Percentiles rank a stretch among this genome's conserved stretches.
Conservation (phyloP, 192 early-diverging fungal species). For the Dispira simplex region DNA sequence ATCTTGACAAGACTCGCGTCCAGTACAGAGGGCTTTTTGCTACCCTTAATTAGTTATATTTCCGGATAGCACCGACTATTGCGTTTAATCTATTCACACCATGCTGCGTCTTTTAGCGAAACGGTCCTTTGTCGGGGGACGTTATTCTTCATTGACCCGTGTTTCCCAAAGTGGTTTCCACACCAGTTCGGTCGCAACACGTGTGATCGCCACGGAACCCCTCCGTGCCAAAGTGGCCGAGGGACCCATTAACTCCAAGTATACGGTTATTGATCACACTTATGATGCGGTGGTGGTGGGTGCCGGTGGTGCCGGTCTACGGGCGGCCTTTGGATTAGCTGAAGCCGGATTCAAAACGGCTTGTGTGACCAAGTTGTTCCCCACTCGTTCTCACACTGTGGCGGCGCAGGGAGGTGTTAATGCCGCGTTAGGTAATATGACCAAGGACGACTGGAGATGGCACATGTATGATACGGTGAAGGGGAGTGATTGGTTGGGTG, state of each 20-base stretch:
- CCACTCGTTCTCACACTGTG: conserved; percentile 95
- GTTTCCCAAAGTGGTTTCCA: conserved; percentile 62
- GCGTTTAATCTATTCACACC: no score
- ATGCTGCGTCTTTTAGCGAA: no score
- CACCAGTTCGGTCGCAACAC: conserved; percentile 38
- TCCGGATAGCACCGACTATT: no score
- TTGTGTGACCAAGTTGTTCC: conserved; percentile 97
- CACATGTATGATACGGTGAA: conserved; percentile 99
- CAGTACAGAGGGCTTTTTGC: no score
- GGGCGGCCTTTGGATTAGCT: conserved; percentile 93
- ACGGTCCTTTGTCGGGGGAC: no score
- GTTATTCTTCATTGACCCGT: no score
- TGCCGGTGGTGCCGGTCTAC: conserved; percentile 95
- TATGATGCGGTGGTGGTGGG: conserved; percentile 98
- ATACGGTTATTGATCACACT: conserved; percentile 94
- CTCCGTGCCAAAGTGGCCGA: conserved; percentile 57
- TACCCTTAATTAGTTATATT: no score
- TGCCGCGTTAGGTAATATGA: conserved; percentile 98
- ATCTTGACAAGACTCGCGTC: no score
- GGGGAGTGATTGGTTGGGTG: conserved; percentile 95
- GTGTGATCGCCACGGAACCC: conserved; percentile 56
- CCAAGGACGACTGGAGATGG: conserved; percentile 99
- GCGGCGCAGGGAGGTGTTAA: conserved; percentile 99
- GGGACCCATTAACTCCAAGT: conserved; percentile 50
- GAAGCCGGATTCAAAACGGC: conserved; percentile 92